These are phyloP conservation scores for Rhodocollybia butyracea DNA, from an alignment of 768 basidiomycete genomes.

Conservation along the genomic window DNA sequence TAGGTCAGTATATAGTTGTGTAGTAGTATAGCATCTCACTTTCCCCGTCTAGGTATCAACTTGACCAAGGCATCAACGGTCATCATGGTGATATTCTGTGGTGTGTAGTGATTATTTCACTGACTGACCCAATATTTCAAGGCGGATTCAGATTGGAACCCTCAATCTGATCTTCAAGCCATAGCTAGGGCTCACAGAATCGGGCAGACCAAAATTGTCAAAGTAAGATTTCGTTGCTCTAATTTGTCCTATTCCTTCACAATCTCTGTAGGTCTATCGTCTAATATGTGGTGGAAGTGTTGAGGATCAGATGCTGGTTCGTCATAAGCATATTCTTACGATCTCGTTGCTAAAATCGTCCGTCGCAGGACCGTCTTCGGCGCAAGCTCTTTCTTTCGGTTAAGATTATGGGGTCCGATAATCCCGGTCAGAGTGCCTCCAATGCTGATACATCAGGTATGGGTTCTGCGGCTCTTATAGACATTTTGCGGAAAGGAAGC, in stretches of 20 bases:
- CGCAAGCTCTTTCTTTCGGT: slow-evolving; percentile 66
- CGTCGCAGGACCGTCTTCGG: slow-evolving; percentile 48
- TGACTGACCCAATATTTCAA: too few species aligned
- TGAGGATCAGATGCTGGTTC: slow-evolving; percentile 67
- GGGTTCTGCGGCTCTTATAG: slow-evolving; percentile 45
- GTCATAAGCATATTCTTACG: background rate
- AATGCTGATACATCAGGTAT: slow-evolving; percentile 21
- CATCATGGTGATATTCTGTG: too few species aligned
- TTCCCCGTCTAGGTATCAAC: slow-evolving; percentile 61
- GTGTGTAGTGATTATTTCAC: too few species aligned
- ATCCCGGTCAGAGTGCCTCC: slow-evolving; percentile 13
- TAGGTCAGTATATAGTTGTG: slow-evolving; percentile 36
- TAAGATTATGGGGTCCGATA: slow-evolving; percentile 53
- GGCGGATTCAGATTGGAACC: slow-evolving; percentile 68
- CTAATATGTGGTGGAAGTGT: slow-evolving; percentile 68
- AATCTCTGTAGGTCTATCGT: slow-evolving; percentile 50
- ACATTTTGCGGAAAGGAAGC: slow-evolving; percentile 56
- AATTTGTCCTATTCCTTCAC: background rate
- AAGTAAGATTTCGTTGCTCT: slow-evolving; percentile 29
- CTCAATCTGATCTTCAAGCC: slow-evolving; percentile 80
- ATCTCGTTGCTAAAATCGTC: background rate
- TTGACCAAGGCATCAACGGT: slow-evolving; percentile 79
- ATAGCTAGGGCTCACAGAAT: slow-evolving; percentile 84
- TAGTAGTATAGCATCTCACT: slow-evolving; percentile 10
- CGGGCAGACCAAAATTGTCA: slow-evolving; percentile 70